Conservation (phyloP, 768 basidiomycete genomes). For the Arthromyces matolae region DNA sequence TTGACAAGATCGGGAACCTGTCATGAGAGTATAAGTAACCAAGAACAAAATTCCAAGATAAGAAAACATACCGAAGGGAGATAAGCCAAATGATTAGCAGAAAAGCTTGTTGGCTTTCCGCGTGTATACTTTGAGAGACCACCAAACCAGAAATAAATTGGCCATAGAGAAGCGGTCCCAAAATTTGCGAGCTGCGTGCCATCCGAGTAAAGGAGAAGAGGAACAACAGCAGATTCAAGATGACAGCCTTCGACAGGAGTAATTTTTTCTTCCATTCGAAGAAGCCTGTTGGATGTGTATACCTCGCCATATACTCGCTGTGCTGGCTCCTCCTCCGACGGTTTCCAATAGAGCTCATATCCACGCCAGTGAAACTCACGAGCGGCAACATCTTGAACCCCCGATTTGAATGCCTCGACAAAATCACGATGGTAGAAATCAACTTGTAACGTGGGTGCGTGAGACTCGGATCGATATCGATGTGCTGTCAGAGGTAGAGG, state of each 20-base stretch:
- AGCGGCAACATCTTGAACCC: background rate
- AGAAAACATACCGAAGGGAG: background rate
- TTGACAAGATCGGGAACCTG: background rate
- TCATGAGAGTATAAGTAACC: background rate
- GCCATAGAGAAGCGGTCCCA: background rate
- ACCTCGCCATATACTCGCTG: slow-evolving; percentile 1
- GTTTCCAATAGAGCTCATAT: background rate
- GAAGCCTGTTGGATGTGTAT: background rate
- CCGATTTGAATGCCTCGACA: background rate
- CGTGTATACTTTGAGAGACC: background rate
- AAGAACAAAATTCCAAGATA: background rate
- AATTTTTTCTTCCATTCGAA: background rate
- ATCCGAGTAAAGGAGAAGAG: background rate
- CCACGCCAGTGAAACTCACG: background rate
- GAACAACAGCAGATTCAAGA: background rate
- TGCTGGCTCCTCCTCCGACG: background rate
- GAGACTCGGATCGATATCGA: background rate
- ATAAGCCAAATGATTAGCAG: background rate
- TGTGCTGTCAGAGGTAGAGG: background rate
- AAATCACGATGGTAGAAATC: background rate
- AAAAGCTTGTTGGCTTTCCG: background rate
- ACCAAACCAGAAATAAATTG: background rate
- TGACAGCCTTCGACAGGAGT: background rate
- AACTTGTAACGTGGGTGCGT: background rate
- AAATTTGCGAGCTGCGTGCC: background rate